Base-by-base conservation (phyloP, 352 stramenopile genomes). In the Phytophthora tentaculata region DNA sequence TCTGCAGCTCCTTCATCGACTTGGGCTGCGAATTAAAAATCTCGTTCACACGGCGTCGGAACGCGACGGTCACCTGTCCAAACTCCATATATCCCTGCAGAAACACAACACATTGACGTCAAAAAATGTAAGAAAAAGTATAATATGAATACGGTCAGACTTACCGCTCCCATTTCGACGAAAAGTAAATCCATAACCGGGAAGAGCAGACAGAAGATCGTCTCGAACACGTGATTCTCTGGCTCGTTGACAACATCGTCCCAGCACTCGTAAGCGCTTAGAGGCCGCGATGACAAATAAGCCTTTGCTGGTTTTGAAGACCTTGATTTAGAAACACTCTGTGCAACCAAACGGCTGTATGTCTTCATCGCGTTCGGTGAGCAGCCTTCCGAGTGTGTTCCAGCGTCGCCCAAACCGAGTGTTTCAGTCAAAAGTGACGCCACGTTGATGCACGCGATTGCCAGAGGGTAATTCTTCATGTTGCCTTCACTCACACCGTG, bases 401-500 rank as follows among this genome's bases (percentile, higher is more conserved):
- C 88, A 41, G 86, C 88, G 48, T 94, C 84, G 7, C 88, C 88
- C 53, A 95, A 82, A 2, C 88, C 88, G 17, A 96, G 71, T 14
- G 73, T 90, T 73, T 94, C 86, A 3, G 77, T 89, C 61, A 96
- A 71, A 54, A 92, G 77, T 5, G 80, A 71, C 1, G 86, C 73
- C 10, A 96, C 86, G 55, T 96, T 96, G 71, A 96, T 96, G 63
- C 88, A 94, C 13, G 82, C 88, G 52, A 96, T 92, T 22, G 86
- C 86, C n/a, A 96, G 70, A 20, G 88, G 88, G 49, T 96, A 96
- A 73, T 93, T 95, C 61, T 94, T 94, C 83, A 96, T 90, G 75
- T 96, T 92, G 39, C 86, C 88, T 73, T 89, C 79, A 64, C 88
- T 95, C 57, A 95, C 86, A 60, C 86, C 87, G 74, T 92, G 85